These are phyloP conservation scores for Aspergillus sp. DNA, from an alignment of 2,329 filamentous ascomycete genomes.

Conservation along the genomic window DNA sequence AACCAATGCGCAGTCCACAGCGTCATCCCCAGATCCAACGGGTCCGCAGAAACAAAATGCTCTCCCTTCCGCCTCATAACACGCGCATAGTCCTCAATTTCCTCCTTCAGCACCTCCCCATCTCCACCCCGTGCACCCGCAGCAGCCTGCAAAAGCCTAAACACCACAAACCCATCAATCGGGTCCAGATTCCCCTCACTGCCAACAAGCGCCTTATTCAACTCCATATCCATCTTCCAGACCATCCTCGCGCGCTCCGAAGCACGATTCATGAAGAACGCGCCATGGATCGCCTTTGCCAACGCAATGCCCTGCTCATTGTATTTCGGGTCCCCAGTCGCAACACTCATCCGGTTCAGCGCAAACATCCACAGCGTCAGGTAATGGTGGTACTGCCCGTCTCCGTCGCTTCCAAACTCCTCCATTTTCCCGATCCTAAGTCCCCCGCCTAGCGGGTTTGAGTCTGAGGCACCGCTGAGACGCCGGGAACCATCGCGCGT, in stretches of 20 bases:
- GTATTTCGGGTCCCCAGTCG: conserved; percentile 47
- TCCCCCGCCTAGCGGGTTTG: conserved; percentile 54
- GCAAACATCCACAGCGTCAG: conserved; percentile 65
- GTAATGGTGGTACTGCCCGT: conserved; percentile 64
- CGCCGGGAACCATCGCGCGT: conserved; percentile 50
- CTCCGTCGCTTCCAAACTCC: conserved; percentile 51
- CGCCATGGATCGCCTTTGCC: conserved; percentile 53
- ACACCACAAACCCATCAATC: conserved; percentile 55
- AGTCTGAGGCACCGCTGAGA: conserved; percentile 54
- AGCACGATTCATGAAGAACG: conserved; percentile 48
- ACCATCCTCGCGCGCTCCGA: conserved; percentile 46
- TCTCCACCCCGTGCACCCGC: conserved; percentile 16
- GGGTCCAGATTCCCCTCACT: conserved; percentile 59
- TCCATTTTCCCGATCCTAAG: conserved; percentile 58
- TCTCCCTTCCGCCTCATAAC: conserved; percentile 49
- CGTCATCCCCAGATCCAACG: conserved; percentile 60
- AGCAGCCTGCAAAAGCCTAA: conserved; percentile 46
- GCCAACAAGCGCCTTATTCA: conserved; percentile 48
- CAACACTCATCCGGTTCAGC: conserved; percentile 54
- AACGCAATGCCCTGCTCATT: conserved; percentile 55
- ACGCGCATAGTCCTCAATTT: conserved; percentile 54
- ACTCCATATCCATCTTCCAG: conserved; percentile 57
- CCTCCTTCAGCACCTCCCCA: conserved; percentile 39
- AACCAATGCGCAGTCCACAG: conserved; percentile 58
- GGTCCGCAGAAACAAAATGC: conserved; percentile 49